Base-by-base conservation (phyloP, 108 stramenopile genomes). In the Bacterosira constricta region DNA sequence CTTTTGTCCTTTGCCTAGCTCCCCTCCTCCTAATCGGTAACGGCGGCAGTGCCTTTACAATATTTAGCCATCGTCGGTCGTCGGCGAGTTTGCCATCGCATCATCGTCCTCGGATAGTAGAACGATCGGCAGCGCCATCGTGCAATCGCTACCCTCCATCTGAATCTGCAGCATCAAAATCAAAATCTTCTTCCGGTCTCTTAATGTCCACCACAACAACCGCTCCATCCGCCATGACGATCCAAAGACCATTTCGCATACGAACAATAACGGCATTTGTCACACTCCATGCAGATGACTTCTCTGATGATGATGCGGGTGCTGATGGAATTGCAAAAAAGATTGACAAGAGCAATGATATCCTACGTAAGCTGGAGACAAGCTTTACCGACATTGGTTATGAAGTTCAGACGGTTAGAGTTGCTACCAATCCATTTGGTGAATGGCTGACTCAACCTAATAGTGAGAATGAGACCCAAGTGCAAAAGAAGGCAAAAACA, bases 391-490 rank as follows among this genome's bases (percentile, higher is more conserved):
- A 69, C 12, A 15, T 73, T 39, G 90, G 90, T 23, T 92, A 86
- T 57, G 84, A 73, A 35, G 87, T 95, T 13, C 93, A 95, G 62
- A 92, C 93, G 1, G 20, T 88, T 3, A 78, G 93, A n/a, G 75
- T 95, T 21, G 90, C 91, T 15, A 95, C 94, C 25, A 95, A 95
- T 84, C 86, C 94, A 26, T 95, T 95, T 65, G 85, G 83, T 9
- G 90, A 95, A 71, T 95, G 86, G 85, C 69, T 92, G 27, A 42
- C 63, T 29, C 47, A 27, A 12, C n/a, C 41, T 7, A 18, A 69
- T 30, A 35, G 13, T 8, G 11, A 2, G 34, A 47, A 15, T 31
- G 18, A 5, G 37, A 39, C 20, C n/a, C 2, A 20, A 30, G 27
- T 23, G 59, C 34, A 5, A 39, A 41, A 36, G 62, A 44, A 26